Conservation (phyloP, 768 basidiomycete species). For the Lactarius indigo region DNA sequence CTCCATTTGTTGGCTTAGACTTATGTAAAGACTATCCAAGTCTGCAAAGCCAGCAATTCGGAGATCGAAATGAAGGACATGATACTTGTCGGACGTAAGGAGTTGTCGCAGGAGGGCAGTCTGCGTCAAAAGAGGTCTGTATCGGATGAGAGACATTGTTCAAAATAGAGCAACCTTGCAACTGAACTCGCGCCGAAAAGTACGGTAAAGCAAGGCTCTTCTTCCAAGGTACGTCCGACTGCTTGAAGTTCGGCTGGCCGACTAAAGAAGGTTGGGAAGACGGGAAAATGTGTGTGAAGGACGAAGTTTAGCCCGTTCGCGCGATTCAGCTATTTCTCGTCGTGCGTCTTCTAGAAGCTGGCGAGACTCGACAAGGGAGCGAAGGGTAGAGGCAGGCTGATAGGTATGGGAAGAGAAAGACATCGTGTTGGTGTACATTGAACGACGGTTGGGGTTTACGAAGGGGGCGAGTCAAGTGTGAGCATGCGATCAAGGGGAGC, state of each 20-base stretch:
- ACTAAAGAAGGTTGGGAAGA: conserved; percentile 71
- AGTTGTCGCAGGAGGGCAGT: conserved; percentile 79
- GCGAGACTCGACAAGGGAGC: conserved; percentile 75
- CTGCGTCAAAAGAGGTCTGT: conserved; percentile 33
- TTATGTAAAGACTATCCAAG: conserved; percentile 69
- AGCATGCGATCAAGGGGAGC: conserved; percentile 12
- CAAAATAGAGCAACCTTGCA: conserved; percentile 50
- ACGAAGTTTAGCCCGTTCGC: conserved; percentile 61
- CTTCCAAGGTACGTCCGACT: conserved; percentile 61
- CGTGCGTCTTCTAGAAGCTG: conserved; percentile 74
- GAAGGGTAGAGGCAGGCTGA: conserved; percentile 75
- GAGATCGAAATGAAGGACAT: conserved; percentile 81
- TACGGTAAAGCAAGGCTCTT: conserved; percentile 75
- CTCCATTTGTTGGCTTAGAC: conserved; percentile 78
- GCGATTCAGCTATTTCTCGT: conserved; percentile 65
- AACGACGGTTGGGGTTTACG: conserved; percentile 16
- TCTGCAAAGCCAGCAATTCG: conserved; percentile 84
- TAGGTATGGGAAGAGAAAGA: conserved; percentile 23
- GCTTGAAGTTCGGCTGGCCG: conserved; percentile 63
- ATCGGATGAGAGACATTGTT: not conserved
- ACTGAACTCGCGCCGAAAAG: conserved; percentile 78
- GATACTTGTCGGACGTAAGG: conserved; percentile 61
- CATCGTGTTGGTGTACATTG: conserved; percentile 13
- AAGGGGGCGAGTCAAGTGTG: conserved; percentile 21
- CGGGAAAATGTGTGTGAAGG: conserved; percentile 76